A percentile compares a stretch with the other conserved stretches of the same genome.
Conservation (phyloP, 805 yeast species). For the Yarrowia sp. region DNA sequence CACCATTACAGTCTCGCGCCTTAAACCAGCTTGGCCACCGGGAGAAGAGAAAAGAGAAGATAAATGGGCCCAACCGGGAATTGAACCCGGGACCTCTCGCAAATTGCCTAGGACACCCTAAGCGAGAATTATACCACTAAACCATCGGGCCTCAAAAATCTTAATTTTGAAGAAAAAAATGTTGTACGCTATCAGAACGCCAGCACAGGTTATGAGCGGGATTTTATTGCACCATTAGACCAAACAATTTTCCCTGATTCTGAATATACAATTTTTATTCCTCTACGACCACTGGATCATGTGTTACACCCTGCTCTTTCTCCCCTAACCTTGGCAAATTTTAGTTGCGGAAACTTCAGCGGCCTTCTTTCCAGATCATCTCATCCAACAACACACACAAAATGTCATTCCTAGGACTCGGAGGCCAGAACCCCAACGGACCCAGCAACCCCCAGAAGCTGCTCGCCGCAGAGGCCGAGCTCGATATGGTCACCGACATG, state of each 20-base stretch:
- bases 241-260: background rate
- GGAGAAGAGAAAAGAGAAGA: conserved; percentile 31
- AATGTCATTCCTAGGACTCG: conserved; percentile 50
- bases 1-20: conserved; percentile 42
- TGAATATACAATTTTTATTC: background rate
- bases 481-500: conserved; percentile 97
- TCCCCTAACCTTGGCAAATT: conserved; percentile 22
- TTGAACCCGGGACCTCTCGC: conserved; percentile 28
- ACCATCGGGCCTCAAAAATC: conserved; percentile 19
- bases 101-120: conserved; percentile 25
- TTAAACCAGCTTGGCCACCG: conserved; percentile 42
- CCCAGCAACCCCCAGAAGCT: conserved; percentile 39
- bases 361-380: conserved; percentile 1
- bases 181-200: background rate
- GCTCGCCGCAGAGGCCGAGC: conserved; percentile 90
- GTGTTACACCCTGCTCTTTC: background rate
- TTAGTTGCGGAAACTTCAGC: conserved; percentile 21
- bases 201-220: conserved; percentile 18
- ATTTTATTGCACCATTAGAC: background rate
- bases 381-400: background rate
- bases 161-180: background rate
- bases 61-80: conserved; percentile 25
- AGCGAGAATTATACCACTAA: conserved; percentile 27
- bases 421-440: conserved; percentile 46
- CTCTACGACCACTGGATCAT: background rate